Base-by-base conservation (phyloP, 1,139 yeast genomes). In the Suhomyces bolitotheri region DNA sequence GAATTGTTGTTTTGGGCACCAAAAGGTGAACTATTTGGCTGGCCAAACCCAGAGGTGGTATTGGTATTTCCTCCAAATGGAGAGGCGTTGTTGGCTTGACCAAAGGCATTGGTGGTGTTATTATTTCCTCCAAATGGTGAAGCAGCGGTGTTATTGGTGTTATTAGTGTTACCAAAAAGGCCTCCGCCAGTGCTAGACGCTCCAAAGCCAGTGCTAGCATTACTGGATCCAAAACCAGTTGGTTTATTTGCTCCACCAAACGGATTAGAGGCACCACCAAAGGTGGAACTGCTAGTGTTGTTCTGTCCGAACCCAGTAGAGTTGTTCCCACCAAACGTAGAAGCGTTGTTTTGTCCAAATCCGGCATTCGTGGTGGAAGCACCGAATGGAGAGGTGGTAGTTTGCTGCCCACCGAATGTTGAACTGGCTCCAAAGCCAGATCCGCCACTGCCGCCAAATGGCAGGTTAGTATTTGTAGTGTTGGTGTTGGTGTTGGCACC, bases 111-210 rank as follows among this genome's bases (percentile, higher is more conserved):
- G 19, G 22, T 9, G 9, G 33, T 46, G 41, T 38, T 57, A 45
- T 31, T 33, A 14, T 8, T 8, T 6, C 45, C 46, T 15, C 43
- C 45, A 17, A 36, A 37, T 17, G 38, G 35, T 5, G 41, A 45
- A 10, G 44, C 33, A 30, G 43, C 44, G 13, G 43, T 36, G 31
- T 53, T 40, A 29, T 33, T 34, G 20, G 20, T 17, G n/a, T n/a
- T n/a, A n/a, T 33, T 26, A 13, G 29, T 22, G 27, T 36, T 43
- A 7, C 71, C 70, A 46, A 66, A 64, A 29, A 68, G 49, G 1
- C 66, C 60, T 4, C 51, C 47, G 9, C 51, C 22, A 12, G 42
- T 24, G 15, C 22, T 31, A 15, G 11, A 28, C 11, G 34, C 7
- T 15, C 34, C 34, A 10, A 33, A 33, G 4, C 29, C 26, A 6